Evolutionary conservation across 306 rosid genomes (phyloP), one percentile per base, ranked within the genome.

Genomic region (Nissolia schottii): DNA sequence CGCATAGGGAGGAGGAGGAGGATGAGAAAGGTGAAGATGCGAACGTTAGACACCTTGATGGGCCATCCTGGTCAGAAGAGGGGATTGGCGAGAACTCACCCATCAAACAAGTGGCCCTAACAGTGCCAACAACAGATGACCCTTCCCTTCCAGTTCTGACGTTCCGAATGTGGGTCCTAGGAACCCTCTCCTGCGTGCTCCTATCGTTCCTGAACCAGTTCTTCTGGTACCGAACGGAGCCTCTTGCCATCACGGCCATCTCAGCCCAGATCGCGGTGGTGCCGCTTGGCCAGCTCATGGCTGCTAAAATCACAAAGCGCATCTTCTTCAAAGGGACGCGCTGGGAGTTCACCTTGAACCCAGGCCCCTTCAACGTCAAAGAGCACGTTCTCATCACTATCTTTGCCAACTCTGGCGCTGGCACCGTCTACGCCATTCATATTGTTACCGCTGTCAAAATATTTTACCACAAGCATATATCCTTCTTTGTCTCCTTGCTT

Each of bases 351-450:
- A 80, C 79, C 8, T 67, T 93, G 6, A 93, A 93, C 64, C 94
- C 98, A 0, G 97, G 98, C 1, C 96, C 98, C 2, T 93, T 93
- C 84, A 93, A 93, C 18, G 87, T 93, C 20, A 93, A 93, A 14
- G 98, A 93, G 11, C 98, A 93, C 72, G 98, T 93, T 32, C 89
- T 93, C 5, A 89, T 93, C 55, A 93, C 98, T 7, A 93, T 93
- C 65, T 93, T 93, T 18, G 98, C 98, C 18, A 93, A 91, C 75
- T 93, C 98, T 0, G 98, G 98, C 7, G 98, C 98, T 1, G 96
- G 97, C 32, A 82, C 87, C 1, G 98, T 93, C 24, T 93, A 93
- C 61, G 98, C 98, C 71, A 90, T 93, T 56, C 98, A 93, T 51
- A 3, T 89, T 18, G 90, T 93, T 46, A 93, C 96, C 9, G 98